phyloP scores from a whole-genome alignment of 306 rosid genomes.

The Lathyrus oleraceus region DNA sequence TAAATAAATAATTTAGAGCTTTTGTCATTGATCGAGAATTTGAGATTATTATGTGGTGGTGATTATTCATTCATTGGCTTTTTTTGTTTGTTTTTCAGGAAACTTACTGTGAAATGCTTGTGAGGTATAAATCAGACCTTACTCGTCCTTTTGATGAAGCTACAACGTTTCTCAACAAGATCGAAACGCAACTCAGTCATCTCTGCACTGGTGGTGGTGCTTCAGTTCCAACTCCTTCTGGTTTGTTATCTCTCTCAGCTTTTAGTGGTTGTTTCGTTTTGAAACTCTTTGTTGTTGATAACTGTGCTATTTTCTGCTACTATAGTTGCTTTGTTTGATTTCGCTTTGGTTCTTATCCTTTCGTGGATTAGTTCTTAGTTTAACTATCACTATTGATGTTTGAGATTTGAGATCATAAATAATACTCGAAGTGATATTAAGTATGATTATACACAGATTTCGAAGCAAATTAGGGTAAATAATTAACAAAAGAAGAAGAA shows the following conservation, averaged over 20 bases:
- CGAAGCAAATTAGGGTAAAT: slow-evolving; percentile 21
- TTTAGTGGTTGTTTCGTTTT: slow-evolving; percentile 15
- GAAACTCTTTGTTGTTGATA: slow-evolving; percentile 35
- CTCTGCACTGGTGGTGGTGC: slow-evolving; percentile 64
- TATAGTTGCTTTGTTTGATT: slow-evolving; percentile 15
- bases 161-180: slow-evolving; percentile 78
- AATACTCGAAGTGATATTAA: slow-evolving; percentile 24
- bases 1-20: slow-evolving; percentile 4
- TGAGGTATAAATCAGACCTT: slow-evolving; percentile 85
- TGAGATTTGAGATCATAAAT: slow-evolving; percentile 6
- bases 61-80: background rate
- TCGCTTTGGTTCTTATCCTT: background rate
- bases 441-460: slow-evolving; percentile 29
- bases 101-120: slow-evolving; percentile 80
- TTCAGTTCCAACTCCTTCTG: slow-evolving; percentile 62
- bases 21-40: slow-evolving; percentile 33
- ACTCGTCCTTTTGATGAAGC: slow-evolving; percentile 92
- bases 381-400: slow-evolving; percentile 17
- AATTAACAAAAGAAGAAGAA: slow-evolving; percentile 5
- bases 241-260: slow-evolving; percentile 47
- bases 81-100: slow-evolving; percentile 50
- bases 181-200: slow-evolving; percentile 70
- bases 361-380: background rate
- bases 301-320: slow-evolving; percentile 19
- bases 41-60: background rate